These are phyloP conservation scores for Xylariaceae sp. DNA, from an alignment of 2,329 filamentous ascomycete genomes.

Conservation along the genomic window DNA sequence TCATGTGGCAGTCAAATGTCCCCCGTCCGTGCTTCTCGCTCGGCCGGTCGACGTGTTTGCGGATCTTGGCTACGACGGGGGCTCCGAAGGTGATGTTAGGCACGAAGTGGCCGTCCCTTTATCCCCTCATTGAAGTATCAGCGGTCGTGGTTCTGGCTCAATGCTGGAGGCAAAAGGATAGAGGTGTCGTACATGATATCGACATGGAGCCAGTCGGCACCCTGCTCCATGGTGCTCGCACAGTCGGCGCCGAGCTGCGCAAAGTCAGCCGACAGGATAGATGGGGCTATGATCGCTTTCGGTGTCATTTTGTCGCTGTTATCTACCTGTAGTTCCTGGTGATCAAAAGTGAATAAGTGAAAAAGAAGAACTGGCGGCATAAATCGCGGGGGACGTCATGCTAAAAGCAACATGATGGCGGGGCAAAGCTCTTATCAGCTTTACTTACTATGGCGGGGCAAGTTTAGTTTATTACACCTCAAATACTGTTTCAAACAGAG, in stretches of 20 bases:
- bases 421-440: no score
- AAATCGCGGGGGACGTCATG: slow-evolving; percentile 23
- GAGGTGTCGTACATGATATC: slow-evolving; percentile 67
- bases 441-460: slow-evolving; percentile 25
- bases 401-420: no score
- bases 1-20: slow-evolving; percentile 99
- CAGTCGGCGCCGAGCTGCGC: slow-evolving; percentile 83
- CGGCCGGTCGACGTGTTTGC: slow-evolving; percentile 76
- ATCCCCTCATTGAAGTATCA: slow-evolving; percentile 4
- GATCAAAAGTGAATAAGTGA: not conserved
- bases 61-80: slow-evolving; percentile 91
- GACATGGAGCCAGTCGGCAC: slow-evolving; percentile 90
- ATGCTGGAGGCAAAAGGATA: not conserved
- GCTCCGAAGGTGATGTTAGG: slow-evolving; percentile 97
- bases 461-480: no score
- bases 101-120: slow-evolving; percentile 96
- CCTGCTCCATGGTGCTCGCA: slow-evolving; percentile 76
- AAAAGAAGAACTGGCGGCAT: no score
- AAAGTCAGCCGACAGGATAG: slow-evolving; percentile 98
- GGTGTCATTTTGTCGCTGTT: slow-evolving; percentile 71
- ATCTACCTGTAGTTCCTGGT: no score
- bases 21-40: slow-evolving; percentile 68
- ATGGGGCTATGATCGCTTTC: slow-evolving; percentile 90
- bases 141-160: not conserved
- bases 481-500: no score